Percentiles rank a stretch among this genome's conserved stretches.
Conservation (phyloP, 768 basidiomycete genomes). For the Naganishia onofrii region DNA sequence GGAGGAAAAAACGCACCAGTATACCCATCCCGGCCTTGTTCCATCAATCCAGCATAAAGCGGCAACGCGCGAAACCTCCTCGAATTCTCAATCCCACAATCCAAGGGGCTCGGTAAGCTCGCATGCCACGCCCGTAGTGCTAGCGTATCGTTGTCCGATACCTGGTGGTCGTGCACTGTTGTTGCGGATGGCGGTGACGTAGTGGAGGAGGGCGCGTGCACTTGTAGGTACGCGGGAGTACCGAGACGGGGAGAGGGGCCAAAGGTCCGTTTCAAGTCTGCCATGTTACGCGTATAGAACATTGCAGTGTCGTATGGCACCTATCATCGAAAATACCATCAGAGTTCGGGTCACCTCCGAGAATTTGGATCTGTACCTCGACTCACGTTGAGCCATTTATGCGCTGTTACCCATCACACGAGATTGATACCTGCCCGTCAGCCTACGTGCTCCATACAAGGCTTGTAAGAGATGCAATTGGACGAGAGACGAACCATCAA, state of each 20-base stretch:
- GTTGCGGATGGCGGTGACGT: too few species aligned
- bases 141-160: not conserved
- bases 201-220: not conserved
- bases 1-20: conserved; percentile 30
- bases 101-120: conserved; percentile 52
- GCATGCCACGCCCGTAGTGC: conserved; percentile 23
- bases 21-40: conserved; percentile 54
- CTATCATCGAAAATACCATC: too few species aligned
- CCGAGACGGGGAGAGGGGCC: conserved; percentile 48
- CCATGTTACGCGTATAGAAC: conserved; percentile 51
- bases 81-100: conserved; percentile 55
- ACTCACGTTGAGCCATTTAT: conserved; percentile 56
- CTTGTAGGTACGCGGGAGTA: conserved; percentile 53
- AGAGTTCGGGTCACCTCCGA: too few species aligned
- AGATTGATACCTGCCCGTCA: too few species aligned
- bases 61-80: conserved; percentile 55
- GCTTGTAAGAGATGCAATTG: not conserved
- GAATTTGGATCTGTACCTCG: not conserved
- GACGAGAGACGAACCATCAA: conserved; percentile 49
- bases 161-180: too few species aligned
- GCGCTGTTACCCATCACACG: conserved; percentile 33
- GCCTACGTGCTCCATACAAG: not conserved
- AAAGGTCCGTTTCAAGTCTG: conserved; percentile 47
- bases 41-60: conserved; percentile 53
- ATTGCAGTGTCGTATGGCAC: conserved; percentile 54